phyloP scores from a whole-genome alignment of 495 filamentous ascomycete genomes.

The Sporormia fimetaria region DNA sequence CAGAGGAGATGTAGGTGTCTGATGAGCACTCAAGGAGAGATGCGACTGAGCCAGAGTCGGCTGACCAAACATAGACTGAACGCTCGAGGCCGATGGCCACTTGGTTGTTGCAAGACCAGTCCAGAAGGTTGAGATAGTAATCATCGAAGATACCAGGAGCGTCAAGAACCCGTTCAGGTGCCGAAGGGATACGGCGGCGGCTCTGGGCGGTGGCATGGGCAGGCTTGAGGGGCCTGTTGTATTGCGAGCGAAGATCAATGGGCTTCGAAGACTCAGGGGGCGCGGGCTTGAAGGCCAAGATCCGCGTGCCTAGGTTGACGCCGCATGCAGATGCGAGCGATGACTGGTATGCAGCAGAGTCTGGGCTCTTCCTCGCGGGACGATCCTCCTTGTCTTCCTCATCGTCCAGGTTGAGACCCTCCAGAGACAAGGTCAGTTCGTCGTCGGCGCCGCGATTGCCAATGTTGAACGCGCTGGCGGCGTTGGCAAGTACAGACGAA shows the following conservation, averaged over 20 bases:
- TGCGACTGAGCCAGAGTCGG: constrained; percentile 77
- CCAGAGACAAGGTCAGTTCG: constrained; percentile 66
- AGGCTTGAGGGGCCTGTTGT: constrained; percentile 88
- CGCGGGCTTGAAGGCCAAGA: constrained; percentile 97
- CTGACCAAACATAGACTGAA: constrained; percentile 98
- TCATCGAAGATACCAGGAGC: constrained; percentile 93
- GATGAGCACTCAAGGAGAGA: constrained; percentile 72
- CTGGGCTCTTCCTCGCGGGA: constrained; percentile 64
- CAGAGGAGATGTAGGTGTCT: constrained; percentile 93
- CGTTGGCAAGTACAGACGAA: constrained; percentile 59
- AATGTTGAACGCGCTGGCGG: constrained; percentile 47
- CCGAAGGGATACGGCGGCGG: constrained; percentile 80
- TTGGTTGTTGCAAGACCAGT: constrained; percentile 96
- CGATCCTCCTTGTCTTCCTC: constrained; percentile 49
- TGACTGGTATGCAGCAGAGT: constrained; percentile 82
- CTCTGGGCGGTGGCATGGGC: constrained; percentile 67
- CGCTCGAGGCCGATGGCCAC: constrained; percentile 96
- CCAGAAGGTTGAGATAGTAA: constrained; percentile 96
- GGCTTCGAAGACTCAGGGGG: constrained; percentile 94
- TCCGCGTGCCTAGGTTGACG: constrained; percentile 83
- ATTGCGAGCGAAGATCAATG: constrained; percentile 91
- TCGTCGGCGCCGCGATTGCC: constrained; percentile 55
- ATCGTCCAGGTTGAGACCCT: constrained; percentile 57
- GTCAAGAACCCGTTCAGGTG: constrained; percentile 94
- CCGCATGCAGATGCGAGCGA: constrained; percentile 86